phyloP scores from a whole-genome alignment of 306 rosid species.

The Lablab purpureus region DNA sequence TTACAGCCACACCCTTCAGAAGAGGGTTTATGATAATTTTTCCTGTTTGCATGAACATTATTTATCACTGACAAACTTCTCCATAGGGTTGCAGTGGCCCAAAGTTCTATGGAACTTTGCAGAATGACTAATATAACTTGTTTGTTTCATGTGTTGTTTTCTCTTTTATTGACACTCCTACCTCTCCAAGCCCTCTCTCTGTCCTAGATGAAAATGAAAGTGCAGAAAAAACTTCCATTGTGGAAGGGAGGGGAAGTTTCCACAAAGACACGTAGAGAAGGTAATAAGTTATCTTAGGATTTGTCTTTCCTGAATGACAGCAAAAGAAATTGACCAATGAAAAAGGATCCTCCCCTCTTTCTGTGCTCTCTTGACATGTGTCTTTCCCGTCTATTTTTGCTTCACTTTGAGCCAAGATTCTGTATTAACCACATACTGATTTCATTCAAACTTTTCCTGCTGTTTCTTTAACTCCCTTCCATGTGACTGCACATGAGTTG shows the following conservation, averaged over 20 bases:
- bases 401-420: conserved; percentile 50
- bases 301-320: conserved; percentile 75
- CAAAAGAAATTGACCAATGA: conserved; percentile 57
- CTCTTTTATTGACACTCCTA: conserved; percentile 68
- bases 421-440: conserved; percentile 43
- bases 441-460: conserved; percentile 48
- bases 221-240: conserved; percentile 56
- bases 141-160: conserved; percentile 76
- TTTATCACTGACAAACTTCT: conserved; percentile 55
- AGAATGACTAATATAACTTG: conserved; percentile 58
- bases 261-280: conserved; percentile 56
- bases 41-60: conserved; percentile 36
- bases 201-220: conserved; percentile 71
- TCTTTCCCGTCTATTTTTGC: conserved; percentile 52
- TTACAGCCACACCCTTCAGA: conserved; percentile 47
- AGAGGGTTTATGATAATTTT: conserved; percentile 37
- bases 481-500: conserved; percentile 59
- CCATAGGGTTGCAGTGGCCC: conserved; percentile 58
- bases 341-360: conserved; percentile 56
- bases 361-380: conserved; percentile 61
- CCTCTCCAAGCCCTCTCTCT: conserved; percentile 50
- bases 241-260: conserved; percentile 54
- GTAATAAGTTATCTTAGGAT: conserved; percentile 78
- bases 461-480: conserved; percentile 53
- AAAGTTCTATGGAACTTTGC: conserved; percentile 56